These are phyloP conservation scores for Taphrina wiesneri DNA, from an alignment of 1,139 yeast genomes.

Conservation along the genomic window DNA sequence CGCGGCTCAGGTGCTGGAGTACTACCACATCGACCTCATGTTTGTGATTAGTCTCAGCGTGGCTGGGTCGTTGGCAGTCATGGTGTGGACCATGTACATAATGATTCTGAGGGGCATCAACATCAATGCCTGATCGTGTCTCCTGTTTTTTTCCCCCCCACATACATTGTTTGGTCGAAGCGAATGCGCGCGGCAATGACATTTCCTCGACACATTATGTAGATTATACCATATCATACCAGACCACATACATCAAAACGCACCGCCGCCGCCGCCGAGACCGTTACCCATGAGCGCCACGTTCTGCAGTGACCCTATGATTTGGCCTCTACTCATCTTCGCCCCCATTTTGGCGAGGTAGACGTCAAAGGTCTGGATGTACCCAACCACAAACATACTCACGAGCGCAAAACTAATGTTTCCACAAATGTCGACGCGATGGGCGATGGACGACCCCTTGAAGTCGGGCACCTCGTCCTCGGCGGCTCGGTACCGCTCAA, in stretches of 20 bases:
- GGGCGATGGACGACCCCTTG: not conserved
- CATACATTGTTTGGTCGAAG: no score
- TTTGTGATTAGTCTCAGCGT: conserved; percentile 83
- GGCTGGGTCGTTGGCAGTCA: conserved; percentile 50
- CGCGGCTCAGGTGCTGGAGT: conserved; percentile 76
- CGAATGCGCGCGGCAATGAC: no score
- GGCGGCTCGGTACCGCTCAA: not conserved
- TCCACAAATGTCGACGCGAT: not conserved
- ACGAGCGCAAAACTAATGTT: conserved; percentile 3
- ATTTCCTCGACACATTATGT: no score
- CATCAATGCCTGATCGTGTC: not conserved
- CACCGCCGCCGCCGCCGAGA: no score
- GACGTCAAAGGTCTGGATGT: not conserved
- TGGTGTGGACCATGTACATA: conserved; percentile 13
- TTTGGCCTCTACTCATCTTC: no score
- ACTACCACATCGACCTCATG: conserved; percentile 84
- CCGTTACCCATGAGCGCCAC: not conserved
- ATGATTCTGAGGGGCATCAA: not conserved
- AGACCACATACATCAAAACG: no score
- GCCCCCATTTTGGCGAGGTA: not conserved
- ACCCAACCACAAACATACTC: not conserved
- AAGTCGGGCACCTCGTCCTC: not conserved
- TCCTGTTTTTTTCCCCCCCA: no score
- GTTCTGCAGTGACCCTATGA: no score
- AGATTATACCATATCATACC: no score